Base-by-base conservation (phyloP, 78 protist species). In the Emiliania huxleyi region DNA sequence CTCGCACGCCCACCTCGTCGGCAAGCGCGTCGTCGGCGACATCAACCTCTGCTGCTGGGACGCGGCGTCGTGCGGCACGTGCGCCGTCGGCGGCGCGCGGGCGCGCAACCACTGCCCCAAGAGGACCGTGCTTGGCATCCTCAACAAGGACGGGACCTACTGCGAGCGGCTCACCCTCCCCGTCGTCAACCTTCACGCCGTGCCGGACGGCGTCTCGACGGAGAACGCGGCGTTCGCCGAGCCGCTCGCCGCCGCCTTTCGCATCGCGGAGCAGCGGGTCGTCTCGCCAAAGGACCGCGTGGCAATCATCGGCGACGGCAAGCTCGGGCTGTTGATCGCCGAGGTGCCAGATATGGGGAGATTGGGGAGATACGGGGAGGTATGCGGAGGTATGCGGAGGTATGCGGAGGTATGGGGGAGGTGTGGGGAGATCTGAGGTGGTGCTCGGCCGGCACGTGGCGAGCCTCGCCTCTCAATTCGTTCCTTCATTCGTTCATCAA, bases 171-270 rank as follows among this genome's bases (percentile, higher is more conserved):
- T 71, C 18, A 71, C 81, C 40, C 81, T 71, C 1, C 81, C 81
- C 12, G 81, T 19, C 18, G 19, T 4, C 40, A 29, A 35, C 23
- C 81, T 71, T 29, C 81, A 71, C 81, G 81, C n/a, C 42, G 42
- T 71, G 23, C 81, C 81, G 29, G 81, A 71, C 19, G 29, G 19
- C 81, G 42, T 71, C 42, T 71, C 81, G 19, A 71, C 42, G 15
- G 81, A 71, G 81, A 71, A 71, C 19, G 81, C 81, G 15, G 81
- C 81, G 42, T 71, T 71, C 81, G 42, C 81, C 35, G 81, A 71
- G 42, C 81, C 81, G 19, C 42, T 71, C 3, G 81, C 81, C 42
- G 81, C 81, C 1, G 81, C 81, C 15, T 71, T 2, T 19, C 81
- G 81, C 11, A 71, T 71, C 19, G 81, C n/a, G 12, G 81, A 71